Percentiles rank a stretch among this genome's conserved stretches.
Conservation (phyloP, 2,329 filamentous ascomycete species). For the Fusarium duplospermum region DNA sequence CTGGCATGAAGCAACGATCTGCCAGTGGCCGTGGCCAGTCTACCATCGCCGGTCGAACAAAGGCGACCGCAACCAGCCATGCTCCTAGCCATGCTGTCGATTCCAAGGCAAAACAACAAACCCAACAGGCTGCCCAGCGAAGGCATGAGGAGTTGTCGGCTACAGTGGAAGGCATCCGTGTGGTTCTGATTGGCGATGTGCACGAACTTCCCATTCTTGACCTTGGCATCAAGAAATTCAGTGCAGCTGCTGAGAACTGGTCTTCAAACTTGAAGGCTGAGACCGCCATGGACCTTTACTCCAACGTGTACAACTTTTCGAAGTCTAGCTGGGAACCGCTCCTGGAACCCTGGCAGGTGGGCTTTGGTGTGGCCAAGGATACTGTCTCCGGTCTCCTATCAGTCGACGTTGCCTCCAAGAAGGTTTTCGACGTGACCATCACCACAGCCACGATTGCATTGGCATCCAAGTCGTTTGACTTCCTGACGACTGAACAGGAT, state of each 20-base stretch:
- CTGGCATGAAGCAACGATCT: slow-evolving; percentile 65
- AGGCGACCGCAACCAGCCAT: slow-evolving; percentile 54
- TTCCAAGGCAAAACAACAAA: slow-evolving; percentile 31
- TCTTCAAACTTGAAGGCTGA: slow-evolving; percentile 88
- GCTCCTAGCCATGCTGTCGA: slow-evolving; percentile 35
- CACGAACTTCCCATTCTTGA: slow-evolving; percentile 97
- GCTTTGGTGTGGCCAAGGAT: slow-evolving; percentile 86
- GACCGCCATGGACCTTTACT: slow-evolving; percentile 90
- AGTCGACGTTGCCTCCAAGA: slow-evolving; percentile 88
- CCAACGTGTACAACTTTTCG: slow-evolving; percentile 98
- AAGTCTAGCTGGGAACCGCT: slow-evolving; percentile 98
- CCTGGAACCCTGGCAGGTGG: slow-evolving; percentile 96
- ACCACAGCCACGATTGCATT: slow-evolving; percentile 95
- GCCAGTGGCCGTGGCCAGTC: slow-evolving; percentile 68
- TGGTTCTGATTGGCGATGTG: slow-evolving; percentile 93
- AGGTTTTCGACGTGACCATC: slow-evolving; percentile 89
- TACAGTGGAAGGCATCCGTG: slow-evolving; percentile 85
- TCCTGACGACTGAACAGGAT: slow-evolving; percentile 85
- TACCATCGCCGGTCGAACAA: slow-evolving; percentile 55
- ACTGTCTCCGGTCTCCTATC: slow-evolving; percentile 80
- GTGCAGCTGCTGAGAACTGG: slow-evolving; percentile 89
- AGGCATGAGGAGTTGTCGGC: slow-evolving; percentile 83
- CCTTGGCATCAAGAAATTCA: slow-evolving; percentile 91
- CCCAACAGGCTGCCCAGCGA: slow-evolving; percentile 21
- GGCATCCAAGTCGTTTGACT: slow-evolving; percentile 91